These are phyloP conservation scores for Ophiocordyceps camponoti-saundersi DNA, from an alignment of 2,329 filamentous ascomycete species.

Conservation along the genomic window DNA sequence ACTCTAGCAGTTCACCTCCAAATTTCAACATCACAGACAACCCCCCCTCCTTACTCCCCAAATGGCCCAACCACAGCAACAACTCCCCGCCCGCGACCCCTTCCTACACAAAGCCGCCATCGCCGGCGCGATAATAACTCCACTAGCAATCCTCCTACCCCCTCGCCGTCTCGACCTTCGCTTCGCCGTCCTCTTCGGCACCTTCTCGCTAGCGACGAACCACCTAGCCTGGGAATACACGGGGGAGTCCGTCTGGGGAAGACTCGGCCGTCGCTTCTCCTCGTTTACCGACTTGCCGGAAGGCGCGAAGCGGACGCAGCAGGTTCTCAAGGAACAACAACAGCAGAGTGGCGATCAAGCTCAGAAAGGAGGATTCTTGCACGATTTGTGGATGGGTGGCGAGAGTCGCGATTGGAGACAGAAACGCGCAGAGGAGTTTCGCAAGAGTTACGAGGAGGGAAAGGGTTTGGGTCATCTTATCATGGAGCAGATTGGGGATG, in stretches of 20 bases:
- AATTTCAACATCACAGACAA: slow-evolving; percentile 8
- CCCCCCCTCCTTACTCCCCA: slow-evolving; percentile 10
- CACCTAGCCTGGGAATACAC: slow-evolving; percentile 40
- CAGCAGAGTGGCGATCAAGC: slow-evolving; percentile 15
- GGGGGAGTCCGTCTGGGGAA: slow-evolving; percentile 31
- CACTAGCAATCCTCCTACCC: slow-evolving; percentile 31
- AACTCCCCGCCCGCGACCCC: slow-evolving; percentile 15
- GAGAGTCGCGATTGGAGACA: slow-evolving; percentile 37
- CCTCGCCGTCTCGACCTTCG: slow-evolving; percentile 34
- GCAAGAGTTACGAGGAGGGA: slow-evolving; percentile 35
- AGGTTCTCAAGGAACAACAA: slow-evolving; percentile 27
- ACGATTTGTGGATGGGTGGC: slow-evolving; percentile 40
- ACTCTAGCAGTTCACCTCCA: too few species aligned
- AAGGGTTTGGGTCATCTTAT: slow-evolving; percentile 40
- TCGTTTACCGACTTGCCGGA: slow-evolving; percentile 40
- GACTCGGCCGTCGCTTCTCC: slow-evolving; percentile 27
- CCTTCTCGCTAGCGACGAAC: slow-evolving; percentile 34
- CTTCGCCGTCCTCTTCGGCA: slow-evolving; percentile 29
- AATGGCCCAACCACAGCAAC: slow-evolving; percentile 9
- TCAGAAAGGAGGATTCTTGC: slow-evolving; percentile 16
- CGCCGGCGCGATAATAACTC: slow-evolving; percentile 26
- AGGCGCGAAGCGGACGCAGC: slow-evolving; percentile 28
- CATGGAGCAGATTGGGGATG: slow-evolving; percentile 37
- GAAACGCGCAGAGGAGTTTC: slow-evolving; percentile 32
- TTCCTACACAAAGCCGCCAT: slow-evolving; percentile 30